phyloP scores from a whole-genome alignment of 495 filamentous ascomycete genomes.

The Oidiodendron maius region DNA sequence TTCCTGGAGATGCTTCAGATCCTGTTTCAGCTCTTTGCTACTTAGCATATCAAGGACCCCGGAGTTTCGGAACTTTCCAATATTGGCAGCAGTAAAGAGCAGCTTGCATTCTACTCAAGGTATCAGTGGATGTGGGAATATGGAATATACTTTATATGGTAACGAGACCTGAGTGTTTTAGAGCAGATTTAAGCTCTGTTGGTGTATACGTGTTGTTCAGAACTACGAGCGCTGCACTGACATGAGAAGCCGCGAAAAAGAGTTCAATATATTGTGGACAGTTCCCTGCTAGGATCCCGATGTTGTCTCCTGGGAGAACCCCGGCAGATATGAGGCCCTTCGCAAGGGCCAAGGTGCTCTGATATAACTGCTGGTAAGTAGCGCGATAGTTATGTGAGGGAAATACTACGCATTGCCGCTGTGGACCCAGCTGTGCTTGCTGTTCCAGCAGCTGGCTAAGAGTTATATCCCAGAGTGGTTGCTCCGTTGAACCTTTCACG shows the following conservation, averaged over 20 bases:
- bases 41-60: constrained; percentile 46
- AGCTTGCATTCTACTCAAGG: constrained; percentile 45
- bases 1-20: neutral
- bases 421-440: constrained; percentile 54
- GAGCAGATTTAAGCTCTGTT: constrained; percentile 53
- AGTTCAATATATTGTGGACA: constrained; percentile 64
- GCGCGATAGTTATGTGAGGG: constrained; percentile 61
- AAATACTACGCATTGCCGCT: constrained; percentile 55
- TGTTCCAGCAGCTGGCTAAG: constrained; percentile 56
- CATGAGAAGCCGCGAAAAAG: constrained; percentile 60
- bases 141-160: neutral
- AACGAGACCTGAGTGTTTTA: constrained; percentile 48
- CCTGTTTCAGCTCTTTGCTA: neutral
- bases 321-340: constrained; percentile 53
- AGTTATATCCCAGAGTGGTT: constrained; percentile 53
- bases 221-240: constrained; percentile 64
- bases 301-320: constrained; percentile 22
- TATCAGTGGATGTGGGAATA: neutral
- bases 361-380: constrained; percentile 59
- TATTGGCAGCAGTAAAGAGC: constrained; percentile 57
- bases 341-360: constrained; percentile 44
- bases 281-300: constrained; percentile 68
- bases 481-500: constrained; percentile 26
- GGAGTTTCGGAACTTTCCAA: constrained; percentile 49
- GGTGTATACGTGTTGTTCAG: constrained; percentile 69